Conservation (phyloP, 2,329 filamentous ascomycete species). For the Beauveria caledonica region DNA sequence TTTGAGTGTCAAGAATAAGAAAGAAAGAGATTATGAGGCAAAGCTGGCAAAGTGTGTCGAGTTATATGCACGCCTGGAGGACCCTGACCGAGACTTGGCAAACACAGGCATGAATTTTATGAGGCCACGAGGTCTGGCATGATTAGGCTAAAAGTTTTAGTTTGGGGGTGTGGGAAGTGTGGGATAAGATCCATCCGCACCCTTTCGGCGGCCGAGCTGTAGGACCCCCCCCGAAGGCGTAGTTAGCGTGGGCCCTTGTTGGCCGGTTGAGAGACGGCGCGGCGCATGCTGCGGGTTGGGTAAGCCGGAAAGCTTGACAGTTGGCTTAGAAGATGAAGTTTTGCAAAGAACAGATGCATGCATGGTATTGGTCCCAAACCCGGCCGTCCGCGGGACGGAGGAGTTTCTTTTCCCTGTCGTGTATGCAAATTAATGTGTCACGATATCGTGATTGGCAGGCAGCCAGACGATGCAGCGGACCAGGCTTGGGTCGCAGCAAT, state of each 20-base stretch:
- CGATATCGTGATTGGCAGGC: neutral
- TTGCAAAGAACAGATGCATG: neutral
- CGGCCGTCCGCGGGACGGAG: neutral
- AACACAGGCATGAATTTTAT: neutral
- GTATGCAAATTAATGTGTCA: neutral
- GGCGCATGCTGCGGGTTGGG: constrained; percentile 2
- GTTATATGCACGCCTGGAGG: constrained; percentile 4
- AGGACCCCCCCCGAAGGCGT: constrained; percentile 8
- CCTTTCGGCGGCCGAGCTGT: constrained; percentile 7
- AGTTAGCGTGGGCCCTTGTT: neutral
- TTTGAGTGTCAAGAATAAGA: neutral
- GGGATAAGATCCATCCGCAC: constrained; percentile 11
- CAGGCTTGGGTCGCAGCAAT: neutral
- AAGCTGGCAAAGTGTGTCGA: neutral
- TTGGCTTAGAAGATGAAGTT: neutral
- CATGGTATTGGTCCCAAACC: neutral
- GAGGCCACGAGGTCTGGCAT: constrained; percentile 1
- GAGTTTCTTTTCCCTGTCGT: neutral
- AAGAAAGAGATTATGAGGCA: neutral
- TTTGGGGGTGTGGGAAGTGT: constrained; percentile 7
- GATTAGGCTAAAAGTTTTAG: constrained; percentile 6
- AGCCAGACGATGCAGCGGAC: neutral
- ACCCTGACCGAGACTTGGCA: constrained; percentile 1
- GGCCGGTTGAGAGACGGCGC: constrained; percentile 1
- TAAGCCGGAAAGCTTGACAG: neutral